Evolutionary conservation across 805 yeast species (phyloP), one percentile per base, ranked within the genome.

Genomic region (Candida ipomoeae): DNA sequence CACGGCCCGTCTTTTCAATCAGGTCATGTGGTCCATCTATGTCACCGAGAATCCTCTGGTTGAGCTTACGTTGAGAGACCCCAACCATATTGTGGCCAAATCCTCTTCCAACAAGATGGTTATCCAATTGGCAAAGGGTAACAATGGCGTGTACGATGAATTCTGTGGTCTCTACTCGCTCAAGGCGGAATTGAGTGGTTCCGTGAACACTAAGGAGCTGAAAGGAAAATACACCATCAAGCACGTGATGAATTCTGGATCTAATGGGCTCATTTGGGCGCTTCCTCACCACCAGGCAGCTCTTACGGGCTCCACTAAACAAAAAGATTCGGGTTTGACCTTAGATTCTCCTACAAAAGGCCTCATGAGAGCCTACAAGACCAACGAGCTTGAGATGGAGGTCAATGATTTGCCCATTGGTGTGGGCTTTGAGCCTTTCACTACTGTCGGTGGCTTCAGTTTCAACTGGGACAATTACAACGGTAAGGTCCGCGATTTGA

Each of bases 11-110:
- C 71, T 89, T 48, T 75, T 77, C 57, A 82, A 83, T 63, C 79
- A 75, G 32, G 73, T 74, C 14, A 71, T 65, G 14, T 89, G 96
- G 94, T 70, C 81, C n/a, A 68, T 88, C 34, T 89, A 85, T 58
- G 82, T 81, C 10, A 73, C 77, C 1, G 70, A 69, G 1, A 63
- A 61, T 26, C 74, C 71, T 51, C 56, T 55, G 35, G 69, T 59
- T 51, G 55, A 63, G 40, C 60, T 76, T 56, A 47, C 44, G 29
- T 63, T 66, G 31, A 34, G 54, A 17, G 71, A 70, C 45, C 62
- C 73, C 7, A 66, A 68, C 56, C 65, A 72, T 41, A 66, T 82
- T 52, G 68, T 68, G 10, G 55, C 55, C 2, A 20, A 46, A 3
- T 44, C 38, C 3, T 39, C 49, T 7, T 18, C 48, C 1, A 5